A percentile compares a stretch with the other conserved stretches of the same genome.
Conservation (phyloP, 1,139 yeast genomes). For the Suhomyces guaymorum region DNA sequence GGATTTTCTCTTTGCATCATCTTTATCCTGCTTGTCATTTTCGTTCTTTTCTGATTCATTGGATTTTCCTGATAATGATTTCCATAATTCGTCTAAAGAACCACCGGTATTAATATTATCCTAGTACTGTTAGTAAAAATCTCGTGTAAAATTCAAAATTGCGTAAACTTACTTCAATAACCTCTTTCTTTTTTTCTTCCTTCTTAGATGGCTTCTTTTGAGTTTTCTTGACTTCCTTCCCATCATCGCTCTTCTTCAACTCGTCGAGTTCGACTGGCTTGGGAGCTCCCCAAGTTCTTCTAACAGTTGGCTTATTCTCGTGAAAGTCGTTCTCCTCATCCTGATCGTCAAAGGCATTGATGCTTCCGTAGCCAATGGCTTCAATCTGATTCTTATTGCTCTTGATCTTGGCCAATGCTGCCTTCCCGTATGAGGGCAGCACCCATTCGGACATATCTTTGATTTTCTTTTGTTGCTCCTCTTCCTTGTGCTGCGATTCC, state of each 20-base stretch:
- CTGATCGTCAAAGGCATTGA: constrained; percentile 23
- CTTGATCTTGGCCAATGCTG: constrained; percentile 24
- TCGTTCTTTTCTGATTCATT: constrained; percentile 11
- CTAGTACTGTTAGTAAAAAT: constrained; percentile 4
- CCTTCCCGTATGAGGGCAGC: constrained; percentile 37
- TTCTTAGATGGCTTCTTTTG: constrained; percentile 2
- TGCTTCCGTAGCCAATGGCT: constrained; percentile 52
- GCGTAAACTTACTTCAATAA: no score
- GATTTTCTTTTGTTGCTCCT: constrained; percentile 38
- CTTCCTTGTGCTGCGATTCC: constrained; percentile 28
- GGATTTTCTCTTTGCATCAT: constrained; percentile 9
- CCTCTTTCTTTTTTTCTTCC: no score
- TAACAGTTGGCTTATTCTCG: constrained; percentile 4
- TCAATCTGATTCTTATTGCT: constrained; percentile 26
- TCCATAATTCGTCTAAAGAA: constrained; percentile 33
- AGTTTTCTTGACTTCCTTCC: no score
- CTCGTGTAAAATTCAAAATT: no score
- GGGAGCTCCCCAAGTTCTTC: constrained; percentile 15
- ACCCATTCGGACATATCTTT: constrained; percentile 67
- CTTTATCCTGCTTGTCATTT: neutral
- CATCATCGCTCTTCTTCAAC: constrained; percentile 2
- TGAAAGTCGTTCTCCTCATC: constrained; percentile 8
- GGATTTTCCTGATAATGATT: constrained; percentile 20
- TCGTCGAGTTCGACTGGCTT: constrained; percentile 6
- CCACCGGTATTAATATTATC: constrained; percentile 7